phyloP scores from a whole-genome alignment of 1,139 yeast species.

The Candida glucosophila region DNA sequence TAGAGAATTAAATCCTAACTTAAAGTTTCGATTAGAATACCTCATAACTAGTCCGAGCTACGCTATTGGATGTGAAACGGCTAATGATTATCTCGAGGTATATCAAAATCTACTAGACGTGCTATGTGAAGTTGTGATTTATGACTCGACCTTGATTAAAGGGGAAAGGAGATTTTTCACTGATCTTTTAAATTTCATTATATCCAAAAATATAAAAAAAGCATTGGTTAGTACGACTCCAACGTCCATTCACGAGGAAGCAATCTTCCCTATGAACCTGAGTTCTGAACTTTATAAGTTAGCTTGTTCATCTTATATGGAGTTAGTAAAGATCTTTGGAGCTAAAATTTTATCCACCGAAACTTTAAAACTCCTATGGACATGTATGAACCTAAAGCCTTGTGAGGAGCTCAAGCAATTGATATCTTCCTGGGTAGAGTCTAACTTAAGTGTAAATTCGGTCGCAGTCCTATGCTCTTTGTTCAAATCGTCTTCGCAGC shows the following conservation, averaged over 20 bases:
- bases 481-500: slow-evolving; percentile 29
- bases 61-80: slow-evolving; percentile 25
- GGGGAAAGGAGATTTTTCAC: slow-evolving; percentile 24
- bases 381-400: slow-evolving; percentile 35
- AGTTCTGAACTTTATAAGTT: slow-evolving; percentile 26
- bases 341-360: slow-evolving; percentile 23
- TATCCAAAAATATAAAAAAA: slow-evolving; percentile 29
- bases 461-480: slow-evolving; percentile 30
- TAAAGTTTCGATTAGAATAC: slow-evolving; percentile 18
- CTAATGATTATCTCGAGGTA: slow-evolving; percentile 19
- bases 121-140: slow-evolving; percentile 33
- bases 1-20: slow-evolving; percentile 13
- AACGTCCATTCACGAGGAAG: slow-evolving; percentile 25
- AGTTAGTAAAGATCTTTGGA: slow-evolving; percentile 32
- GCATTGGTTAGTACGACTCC: slow-evolving; percentile 27
- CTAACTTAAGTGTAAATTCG: slow-evolving; percentile 30
- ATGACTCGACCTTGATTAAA: slow-evolving; percentile 27
- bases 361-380: slow-evolving; percentile 32
- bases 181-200: slow-evolving; percentile 21
- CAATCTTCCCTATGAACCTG: slow-evolving; percentile 33
- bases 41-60: slow-evolving; percentile 22
- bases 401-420: slow-evolving; percentile 26
- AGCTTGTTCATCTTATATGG: slow-evolving; percentile 33
- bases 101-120: slow-evolving; percentile 19
- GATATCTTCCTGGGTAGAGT: slow-evolving; percentile 33